These are phyloP conservation scores for Scenedesmus sp. DNA, from an alignment of 163 green algal species.

Conservation along the genomic window DNA sequence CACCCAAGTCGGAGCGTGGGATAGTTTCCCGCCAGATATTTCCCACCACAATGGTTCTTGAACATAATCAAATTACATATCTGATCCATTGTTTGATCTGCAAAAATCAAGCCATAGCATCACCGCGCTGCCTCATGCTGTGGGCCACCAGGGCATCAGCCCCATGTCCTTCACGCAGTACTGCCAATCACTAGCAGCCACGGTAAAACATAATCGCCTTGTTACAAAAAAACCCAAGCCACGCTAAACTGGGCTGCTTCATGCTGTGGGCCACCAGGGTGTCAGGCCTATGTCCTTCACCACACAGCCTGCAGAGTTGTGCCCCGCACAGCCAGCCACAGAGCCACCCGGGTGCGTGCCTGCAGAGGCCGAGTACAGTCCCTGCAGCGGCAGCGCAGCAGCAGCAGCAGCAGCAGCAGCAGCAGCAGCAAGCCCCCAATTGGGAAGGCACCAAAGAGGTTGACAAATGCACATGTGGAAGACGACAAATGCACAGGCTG, in stretches of 20 bases:
- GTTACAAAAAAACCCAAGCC: constrained; percentile 66
- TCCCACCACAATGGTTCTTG: no score
- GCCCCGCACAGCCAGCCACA: constrained; percentile 68
- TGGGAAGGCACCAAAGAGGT: no score
- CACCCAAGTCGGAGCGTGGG: no score
- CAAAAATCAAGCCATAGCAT: not conserved
- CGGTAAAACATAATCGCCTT: constrained; percentile 34
- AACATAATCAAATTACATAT: no score
- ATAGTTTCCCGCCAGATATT: no score
- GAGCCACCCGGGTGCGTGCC: constrained; percentile 71
- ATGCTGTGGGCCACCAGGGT: constrained; percentile 49
- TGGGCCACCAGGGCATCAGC: constrained; percentile 27
- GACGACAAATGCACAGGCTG: no score
- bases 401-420: not conserved
- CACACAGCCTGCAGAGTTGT: constrained; percentile 68
- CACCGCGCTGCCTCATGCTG: not conserved
- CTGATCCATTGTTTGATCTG: no score
- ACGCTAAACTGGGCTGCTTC: not conserved
- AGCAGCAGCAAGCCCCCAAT: not conserved
- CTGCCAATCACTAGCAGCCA: no score
- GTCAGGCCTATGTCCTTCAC: constrained; percentile 61
- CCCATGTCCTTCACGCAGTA: constrained; percentile 57
- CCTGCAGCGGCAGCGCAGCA: constrained; percentile 34
- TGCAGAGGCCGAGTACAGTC: constrained; percentile 69
- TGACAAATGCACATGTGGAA: no score